These are phyloP conservation scores for Pichia pseudocactophila DNA, from an alignment of 805 yeast species.

Conservation along the genomic window DNA sequence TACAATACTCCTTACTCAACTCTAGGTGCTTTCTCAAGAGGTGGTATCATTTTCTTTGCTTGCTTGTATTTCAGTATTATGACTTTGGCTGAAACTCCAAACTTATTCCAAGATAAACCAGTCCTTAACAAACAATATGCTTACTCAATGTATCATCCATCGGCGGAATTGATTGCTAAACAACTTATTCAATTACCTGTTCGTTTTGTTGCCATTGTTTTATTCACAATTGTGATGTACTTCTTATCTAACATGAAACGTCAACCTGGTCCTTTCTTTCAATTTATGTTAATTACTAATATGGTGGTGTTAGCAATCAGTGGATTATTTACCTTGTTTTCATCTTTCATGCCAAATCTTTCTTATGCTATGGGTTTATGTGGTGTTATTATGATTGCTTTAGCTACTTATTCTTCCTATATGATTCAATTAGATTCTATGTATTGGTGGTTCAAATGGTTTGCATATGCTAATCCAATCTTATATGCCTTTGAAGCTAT, in stretches of 20 bases:
- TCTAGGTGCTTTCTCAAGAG: slow-evolving; percentile 50
- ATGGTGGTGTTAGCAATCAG: slow-evolving; percentile 37
- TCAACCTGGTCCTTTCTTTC: slow-evolving; percentile 49
- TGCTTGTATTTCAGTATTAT: slow-evolving; percentile 52
- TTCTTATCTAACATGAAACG: slow-evolving; percentile 45
- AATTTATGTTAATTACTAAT: slow-evolving; percentile 35
- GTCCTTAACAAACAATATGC: slow-evolving; percentile 57
- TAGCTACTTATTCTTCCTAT: slow-evolving; percentile 56
- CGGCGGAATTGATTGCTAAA: slow-evolving; percentile 55
- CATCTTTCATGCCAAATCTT: slow-evolving; percentile 40
- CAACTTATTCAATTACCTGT: slow-evolving; percentile 50
- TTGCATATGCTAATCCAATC: slow-evolving; percentile 40
- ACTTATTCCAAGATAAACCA: slow-evolving; percentile 51
- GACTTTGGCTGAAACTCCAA: slow-evolving; percentile 52
- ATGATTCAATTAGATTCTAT: slow-evolving; percentile 49
- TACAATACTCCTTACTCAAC: slow-evolving; percentile 43
- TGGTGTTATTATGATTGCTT: slow-evolving; percentile 42
- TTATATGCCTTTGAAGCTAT: slow-evolving; percentile 44
- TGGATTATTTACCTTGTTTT: slow-evolving; percentile 44
- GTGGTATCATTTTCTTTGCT: slow-evolving; percentile 55
- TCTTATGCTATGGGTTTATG: slow-evolving; percentile 54
- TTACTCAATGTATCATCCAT: slow-evolving; percentile 52
- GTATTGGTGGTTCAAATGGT: slow-evolving; percentile 60
- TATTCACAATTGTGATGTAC: slow-evolving; percentile 39
- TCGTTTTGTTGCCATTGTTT: slow-evolving; percentile 40